phyloP scores from a whole-genome alignment of 139 green algal genomes.

The Limnomonas spitsbergensis region DNA sequence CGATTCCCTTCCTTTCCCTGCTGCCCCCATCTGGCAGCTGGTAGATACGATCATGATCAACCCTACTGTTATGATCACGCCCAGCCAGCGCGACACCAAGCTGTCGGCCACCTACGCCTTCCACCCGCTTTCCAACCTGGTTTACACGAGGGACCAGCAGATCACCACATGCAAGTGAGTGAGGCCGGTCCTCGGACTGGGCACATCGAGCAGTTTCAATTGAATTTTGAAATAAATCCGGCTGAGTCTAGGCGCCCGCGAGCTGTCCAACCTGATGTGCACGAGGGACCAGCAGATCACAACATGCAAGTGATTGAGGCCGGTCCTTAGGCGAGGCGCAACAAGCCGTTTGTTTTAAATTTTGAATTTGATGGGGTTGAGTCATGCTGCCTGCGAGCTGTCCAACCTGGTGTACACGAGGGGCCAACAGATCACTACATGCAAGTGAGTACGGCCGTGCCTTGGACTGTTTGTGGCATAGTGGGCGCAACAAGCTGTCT shows the following conservation, averaged over 20 bases:
- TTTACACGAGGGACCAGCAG: constrained; percentile 94
- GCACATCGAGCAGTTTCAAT: no score
- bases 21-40: no score
- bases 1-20: no score
- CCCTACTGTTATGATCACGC: constrained; percentile 13
- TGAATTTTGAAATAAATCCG: no score
- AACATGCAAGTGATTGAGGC: constrained; percentile 69
- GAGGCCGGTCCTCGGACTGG: no score
- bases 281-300: constrained; percentile 94
- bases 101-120: constrained; percentile 85
- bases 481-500: no score
- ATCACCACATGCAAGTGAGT: constrained; percentile 82
- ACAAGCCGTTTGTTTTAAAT: no score
- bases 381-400: constrained; percentile 81
- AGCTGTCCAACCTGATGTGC: constrained; percentile 92
- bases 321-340: no score
- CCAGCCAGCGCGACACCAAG: constrained; percentile 74
- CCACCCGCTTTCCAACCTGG: constrained; percentile 88
- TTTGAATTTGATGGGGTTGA: no score
- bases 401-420: constrained; percentile 93
- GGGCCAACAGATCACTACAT: constrained; percentile 91
- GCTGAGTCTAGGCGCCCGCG: no score
- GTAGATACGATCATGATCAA: constrained; percentile 91
- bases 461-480: no score
- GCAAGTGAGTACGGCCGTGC: no score